Conservation (phyloP, 192 early-diverging fungal genomes). For the Kappamyces sp. region DNA sequence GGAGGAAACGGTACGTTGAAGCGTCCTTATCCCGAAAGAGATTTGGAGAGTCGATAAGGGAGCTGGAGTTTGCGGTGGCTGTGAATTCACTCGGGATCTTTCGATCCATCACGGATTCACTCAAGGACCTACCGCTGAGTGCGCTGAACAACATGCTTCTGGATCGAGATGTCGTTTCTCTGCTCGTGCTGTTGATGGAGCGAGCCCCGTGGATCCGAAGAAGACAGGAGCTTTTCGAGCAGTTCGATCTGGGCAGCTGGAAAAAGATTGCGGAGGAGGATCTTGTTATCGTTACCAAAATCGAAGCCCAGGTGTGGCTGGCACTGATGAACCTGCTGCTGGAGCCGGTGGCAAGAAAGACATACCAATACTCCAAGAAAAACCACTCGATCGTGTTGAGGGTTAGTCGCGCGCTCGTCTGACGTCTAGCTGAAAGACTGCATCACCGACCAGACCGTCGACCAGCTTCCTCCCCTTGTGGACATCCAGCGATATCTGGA, state of each 20-base stretch:
- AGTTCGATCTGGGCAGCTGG: constrained; percentile 39
- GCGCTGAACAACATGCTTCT: constrained; percentile 31
- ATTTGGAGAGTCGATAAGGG: constrained; percentile 8
- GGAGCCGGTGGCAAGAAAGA: constrained; percentile 38
- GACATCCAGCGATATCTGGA: constrained; percentile 40
- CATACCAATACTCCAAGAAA: constrained; percentile 27
- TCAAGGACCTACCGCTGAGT: constrained; percentile 26
- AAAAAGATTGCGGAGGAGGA: constrained; percentile 31
- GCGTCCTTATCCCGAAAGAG: neutral
- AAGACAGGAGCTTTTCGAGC: constrained; percentile 14
- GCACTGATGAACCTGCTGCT: constrained; percentile 41
- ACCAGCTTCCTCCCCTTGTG: constrained; percentile 40
- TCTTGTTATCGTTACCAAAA: constrained; percentile 21
- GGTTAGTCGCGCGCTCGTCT: constrained; percentile 16
- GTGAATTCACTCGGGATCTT: constrained; percentile 35
- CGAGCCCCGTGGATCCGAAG: constrained; percentile 33
- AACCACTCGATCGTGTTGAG: constrained; percentile 37
- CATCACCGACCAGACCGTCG: constrained; percentile 31
- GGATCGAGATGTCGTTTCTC: constrained; percentile 21
- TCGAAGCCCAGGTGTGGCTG: constrained; percentile 50
- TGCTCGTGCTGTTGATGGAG: constrained; percentile 32
- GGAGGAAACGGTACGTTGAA: neutral
- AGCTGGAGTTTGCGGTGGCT: constrained; percentile 33
- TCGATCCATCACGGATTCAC: constrained; percentile 34
- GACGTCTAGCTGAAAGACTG: constrained; percentile 24